These are phyloP conservation scores for Pascua guehoae DNA, from an alignment of 1,284 basidiomycete genomes.

Conservation along the genomic window DNA sequence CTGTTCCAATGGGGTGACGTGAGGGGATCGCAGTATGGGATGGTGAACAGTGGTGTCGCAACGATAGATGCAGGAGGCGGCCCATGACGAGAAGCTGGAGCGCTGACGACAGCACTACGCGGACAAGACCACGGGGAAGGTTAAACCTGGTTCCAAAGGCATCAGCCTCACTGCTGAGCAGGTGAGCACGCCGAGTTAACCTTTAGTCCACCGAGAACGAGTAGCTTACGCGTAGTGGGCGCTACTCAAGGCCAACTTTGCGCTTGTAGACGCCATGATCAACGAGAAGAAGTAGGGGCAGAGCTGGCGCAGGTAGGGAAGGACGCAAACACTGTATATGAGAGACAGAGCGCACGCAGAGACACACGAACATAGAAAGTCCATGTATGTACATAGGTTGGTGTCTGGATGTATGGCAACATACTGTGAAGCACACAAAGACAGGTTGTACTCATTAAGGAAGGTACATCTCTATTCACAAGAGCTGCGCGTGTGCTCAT, in stretches of 20 bases:
- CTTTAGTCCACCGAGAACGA: background rate
- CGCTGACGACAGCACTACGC: slow-evolving; percentile 56
- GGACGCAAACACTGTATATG: too few relatives aligned
- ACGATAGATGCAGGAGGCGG: background rate
- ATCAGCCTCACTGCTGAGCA: slow-evolving; percentile 68
- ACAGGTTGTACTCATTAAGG: too few relatives aligned
- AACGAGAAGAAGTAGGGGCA: background rate
- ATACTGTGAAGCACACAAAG: too few relatives aligned
- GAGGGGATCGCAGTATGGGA: background rate
- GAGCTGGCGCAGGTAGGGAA: background rate
- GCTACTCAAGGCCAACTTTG: slow-evolving; percentile 17
- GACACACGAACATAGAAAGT: too few relatives aligned
- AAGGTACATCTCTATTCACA: too few relatives aligned
- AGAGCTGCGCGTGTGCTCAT: too few relatives aligned
- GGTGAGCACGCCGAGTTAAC: slow-evolving; percentile 49
- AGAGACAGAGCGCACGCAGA: too few relatives aligned
- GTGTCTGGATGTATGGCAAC: too few relatives aligned
- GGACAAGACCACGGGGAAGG: slow-evolving; percentile 54
- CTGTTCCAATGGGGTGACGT: background rate
- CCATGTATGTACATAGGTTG: too few relatives aligned
- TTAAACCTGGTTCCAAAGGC: slow-evolving; percentile 77
- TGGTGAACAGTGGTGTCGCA: background rate
- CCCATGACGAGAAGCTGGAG: background rate
- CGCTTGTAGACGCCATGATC: slow-evolving; percentile 20
- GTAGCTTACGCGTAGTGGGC: slow-evolving; percentile 17